Evolutionary conservation across 2,329 filamentous ascomycete genomes (phyloP).

Genomic region (Alternaria incomplexa): DNA sequence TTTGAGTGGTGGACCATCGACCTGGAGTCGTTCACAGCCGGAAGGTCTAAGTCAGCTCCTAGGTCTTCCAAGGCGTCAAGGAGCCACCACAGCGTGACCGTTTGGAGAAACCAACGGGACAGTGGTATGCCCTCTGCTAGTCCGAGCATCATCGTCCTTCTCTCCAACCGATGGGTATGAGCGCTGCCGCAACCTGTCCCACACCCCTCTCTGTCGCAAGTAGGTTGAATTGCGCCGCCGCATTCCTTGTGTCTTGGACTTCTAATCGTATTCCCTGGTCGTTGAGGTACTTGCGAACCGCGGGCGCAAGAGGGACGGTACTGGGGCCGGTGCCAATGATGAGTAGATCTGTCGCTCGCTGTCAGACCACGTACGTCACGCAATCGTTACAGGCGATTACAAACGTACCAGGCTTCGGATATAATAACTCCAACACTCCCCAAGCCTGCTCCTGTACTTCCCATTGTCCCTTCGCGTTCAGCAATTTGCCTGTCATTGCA

Average conservation of each 20-base stretch:
- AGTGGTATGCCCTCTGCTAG: not conserved
- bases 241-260: constrained; percentile 89
- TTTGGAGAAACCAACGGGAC: not conserved
- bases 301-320: constrained; percentile 77
- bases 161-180: constrained; percentile 86
- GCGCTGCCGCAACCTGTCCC: constrained; percentile 80
- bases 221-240: constrained; percentile 91
- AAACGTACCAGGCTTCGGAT: constrained; percentile 83
- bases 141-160: constrained; percentile 49
- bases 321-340: constrained; percentile 84
- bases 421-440: constrained; percentile 77
- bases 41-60: not conserved
- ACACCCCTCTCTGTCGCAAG: constrained; percentile 92
- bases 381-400: not conserved
- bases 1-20: not conserved
- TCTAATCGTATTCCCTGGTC: constrained; percentile 84
- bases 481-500: constrained; percentile 54
- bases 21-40: not conserved
- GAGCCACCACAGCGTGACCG: not conserved
- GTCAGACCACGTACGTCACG: constrained; percentile 13
- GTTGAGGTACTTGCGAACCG: constrained; percentile 74
- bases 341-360: constrained; percentile 69
- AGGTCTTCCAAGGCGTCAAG: not conserved
- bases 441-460: constrained; percentile 74
- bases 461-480: constrained; percentile 82